Conservation (phyloP, 1,284 basidiomycete species). For the Ceratobasidium sp. region DNA sequence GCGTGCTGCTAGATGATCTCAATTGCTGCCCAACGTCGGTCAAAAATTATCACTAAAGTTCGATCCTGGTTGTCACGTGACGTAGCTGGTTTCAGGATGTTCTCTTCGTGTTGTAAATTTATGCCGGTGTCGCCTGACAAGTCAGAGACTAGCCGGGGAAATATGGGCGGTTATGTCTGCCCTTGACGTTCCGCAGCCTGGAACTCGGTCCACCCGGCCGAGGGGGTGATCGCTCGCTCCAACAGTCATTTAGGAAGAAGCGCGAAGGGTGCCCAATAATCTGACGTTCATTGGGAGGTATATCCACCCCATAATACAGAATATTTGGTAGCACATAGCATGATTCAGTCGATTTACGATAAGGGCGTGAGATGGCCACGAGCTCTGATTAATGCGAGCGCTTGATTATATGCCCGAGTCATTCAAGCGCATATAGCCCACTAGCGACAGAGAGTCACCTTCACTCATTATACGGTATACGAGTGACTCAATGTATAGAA, state of each 20-base stretch:
- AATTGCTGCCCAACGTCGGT: conserved; percentile 12
- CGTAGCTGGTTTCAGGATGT: background rate
- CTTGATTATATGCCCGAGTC: background rate
- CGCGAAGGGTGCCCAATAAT: background rate
- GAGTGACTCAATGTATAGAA: background rate
- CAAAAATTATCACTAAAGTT: background rate
- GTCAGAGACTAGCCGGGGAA: background rate
- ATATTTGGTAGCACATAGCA: background rate
- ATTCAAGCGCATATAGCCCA: background rate
- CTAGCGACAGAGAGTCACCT: too few relatives aligned
- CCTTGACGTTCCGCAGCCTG: background rate
- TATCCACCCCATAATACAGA: background rate
- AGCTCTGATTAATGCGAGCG: background rate
- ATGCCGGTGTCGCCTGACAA: background rate
- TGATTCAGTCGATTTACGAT: background rate
- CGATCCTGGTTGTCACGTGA: background rate
- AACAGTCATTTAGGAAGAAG: background rate
- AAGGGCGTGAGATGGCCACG: conserved; percentile 3
- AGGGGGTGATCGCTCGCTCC: conserved; percentile 5
- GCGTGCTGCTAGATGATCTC: conserved; percentile 30
- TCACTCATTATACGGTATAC: too few relatives aligned
- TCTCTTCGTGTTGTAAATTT: background rate
- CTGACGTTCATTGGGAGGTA: conserved; percentile 6
- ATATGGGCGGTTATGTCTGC: background rate
- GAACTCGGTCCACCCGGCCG: background rate